Evolutionary conservation across 805 yeast genomes (phyloP).

Genomic region (Crinitomyces ghanaensis): DNA sequence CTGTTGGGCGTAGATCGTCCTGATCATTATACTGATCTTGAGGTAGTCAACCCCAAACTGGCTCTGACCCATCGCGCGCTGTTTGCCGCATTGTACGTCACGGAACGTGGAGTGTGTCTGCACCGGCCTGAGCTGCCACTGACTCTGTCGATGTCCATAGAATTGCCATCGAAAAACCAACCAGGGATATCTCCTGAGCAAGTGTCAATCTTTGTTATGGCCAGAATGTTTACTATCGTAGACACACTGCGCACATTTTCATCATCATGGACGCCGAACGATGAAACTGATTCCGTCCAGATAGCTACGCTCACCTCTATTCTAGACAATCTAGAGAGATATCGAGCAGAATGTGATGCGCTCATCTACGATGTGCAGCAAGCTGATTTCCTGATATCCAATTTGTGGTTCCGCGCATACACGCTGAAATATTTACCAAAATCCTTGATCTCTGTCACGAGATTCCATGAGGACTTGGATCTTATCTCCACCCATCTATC

Average conservation of each 20-base stretch:
- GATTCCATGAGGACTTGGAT: conserved; percentile 5
- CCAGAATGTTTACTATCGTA: conserved; percentile 9
- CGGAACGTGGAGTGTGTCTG: conserved; percentile 11
- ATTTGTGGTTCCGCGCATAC: conserved; percentile 9
- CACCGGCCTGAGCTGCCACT: conserved; percentile 9
- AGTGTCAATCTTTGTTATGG: conserved; percentile 7
- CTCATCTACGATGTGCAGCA: conserved; percentile 8
- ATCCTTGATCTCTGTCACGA: too few relatives aligned
- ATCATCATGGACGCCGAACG: too few relatives aligned
- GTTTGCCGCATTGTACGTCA: conserved; percentile 8
- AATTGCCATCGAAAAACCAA: conserved; percentile 6
- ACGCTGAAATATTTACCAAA: conserved; percentile 2
- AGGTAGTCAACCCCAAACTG: neutral
- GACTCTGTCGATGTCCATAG: conserved; percentile 7
- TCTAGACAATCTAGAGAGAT: neutral
- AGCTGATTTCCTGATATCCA: conserved; percentile 11
- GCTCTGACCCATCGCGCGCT: conserved; percentile 6
- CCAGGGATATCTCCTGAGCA: too few relatives aligned
- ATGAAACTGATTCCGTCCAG: neutral
- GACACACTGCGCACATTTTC: too few relatives aligned
- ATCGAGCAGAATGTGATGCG: conserved; percentile 1
- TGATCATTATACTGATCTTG: conserved; percentile 5
- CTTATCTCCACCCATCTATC: conserved; percentile 5
- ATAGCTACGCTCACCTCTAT: neutral
- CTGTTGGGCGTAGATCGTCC: conserved; percentile 9